Evolutionary conservation across 805 yeast genomes (phyloP).

Genomic region (Schizosaccharomyces cryophilus): DNA sequence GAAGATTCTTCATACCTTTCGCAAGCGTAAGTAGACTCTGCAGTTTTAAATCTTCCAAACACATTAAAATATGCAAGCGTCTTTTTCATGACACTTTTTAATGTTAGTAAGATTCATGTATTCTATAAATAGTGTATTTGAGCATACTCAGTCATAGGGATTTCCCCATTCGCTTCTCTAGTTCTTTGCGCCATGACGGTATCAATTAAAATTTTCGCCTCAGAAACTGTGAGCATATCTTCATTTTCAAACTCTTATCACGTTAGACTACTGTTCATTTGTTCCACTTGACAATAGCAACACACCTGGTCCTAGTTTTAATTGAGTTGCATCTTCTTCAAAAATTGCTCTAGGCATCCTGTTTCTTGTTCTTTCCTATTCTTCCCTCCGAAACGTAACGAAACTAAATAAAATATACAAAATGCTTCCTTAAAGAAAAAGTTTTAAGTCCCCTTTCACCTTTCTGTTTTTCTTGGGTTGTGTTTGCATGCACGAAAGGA

Average conservation of each 20-base stretch:
- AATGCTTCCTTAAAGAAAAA: too few relatives aligned
- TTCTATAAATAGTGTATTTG: neutral
- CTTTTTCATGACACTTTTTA: conserved; percentile 38
- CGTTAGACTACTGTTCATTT: neutral
- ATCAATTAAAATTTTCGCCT: conserved; percentile 53
- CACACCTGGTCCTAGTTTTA: conserved; percentile 1
- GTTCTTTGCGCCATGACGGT: conserved; percentile 47
- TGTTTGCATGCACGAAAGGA: too few relatives aligned
- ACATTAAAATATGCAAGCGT: conserved; percentile 48
- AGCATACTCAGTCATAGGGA: conserved; percentile 8
- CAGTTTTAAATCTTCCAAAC: conserved; percentile 57
- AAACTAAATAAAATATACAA: too few relatives aligned
- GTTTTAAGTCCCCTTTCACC: too few relatives aligned
- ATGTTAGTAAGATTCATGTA: neutral
- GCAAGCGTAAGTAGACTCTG: conserved; percentile 58
- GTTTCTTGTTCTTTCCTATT: neutral
- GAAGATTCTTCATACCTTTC: conserved; percentile 20
- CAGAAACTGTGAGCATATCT: conserved; percentile 41
- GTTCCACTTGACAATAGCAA: neutral
- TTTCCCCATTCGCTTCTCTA: conserved; percentile 21
- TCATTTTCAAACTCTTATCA: conserved; percentile 1
- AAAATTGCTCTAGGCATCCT: neutral
- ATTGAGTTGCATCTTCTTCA: conserved; percentile 1
- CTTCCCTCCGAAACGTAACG: too few relatives aligned
- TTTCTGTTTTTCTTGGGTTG: too few relatives aligned